phyloP scores from a whole-genome alignment of 1,139 yeast genomes.

The Geotrichum klebahnii region DNA sequence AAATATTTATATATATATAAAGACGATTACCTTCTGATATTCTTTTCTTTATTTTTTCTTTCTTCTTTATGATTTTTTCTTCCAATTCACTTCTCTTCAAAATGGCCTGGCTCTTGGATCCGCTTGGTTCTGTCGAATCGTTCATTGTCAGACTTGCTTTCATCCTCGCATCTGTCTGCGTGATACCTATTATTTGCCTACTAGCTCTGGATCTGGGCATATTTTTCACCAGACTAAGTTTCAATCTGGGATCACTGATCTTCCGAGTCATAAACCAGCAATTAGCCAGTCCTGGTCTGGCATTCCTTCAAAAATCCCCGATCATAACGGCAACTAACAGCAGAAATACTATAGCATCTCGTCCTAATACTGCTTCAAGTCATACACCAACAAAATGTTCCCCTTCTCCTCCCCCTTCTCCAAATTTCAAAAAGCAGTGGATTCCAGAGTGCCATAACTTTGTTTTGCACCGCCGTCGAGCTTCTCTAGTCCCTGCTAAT shows the following conservation, averaged over 20 bases:
- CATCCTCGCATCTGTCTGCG: conserved; percentile 3
- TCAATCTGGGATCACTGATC: too few species aligned
- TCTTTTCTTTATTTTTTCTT: background rate
- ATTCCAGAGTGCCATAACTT: too few species aligned
- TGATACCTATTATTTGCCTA: conserved; percentile 4
- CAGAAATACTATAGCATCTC: too few species aligned
- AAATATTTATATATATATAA: background rate
- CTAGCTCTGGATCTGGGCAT: conserved; percentile 5
- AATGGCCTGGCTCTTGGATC: conserved; percentile 7
- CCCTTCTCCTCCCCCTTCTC: too few species aligned
- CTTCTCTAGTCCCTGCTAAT: too few species aligned
- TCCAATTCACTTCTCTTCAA: background rate
- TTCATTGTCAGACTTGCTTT: background rate
- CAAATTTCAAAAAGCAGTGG: too few species aligned
- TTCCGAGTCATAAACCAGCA: background rate
- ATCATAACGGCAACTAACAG: too few species aligned
- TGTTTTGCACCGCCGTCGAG: too few species aligned
- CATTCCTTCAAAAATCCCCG: too few species aligned
- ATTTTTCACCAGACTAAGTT: background rate
- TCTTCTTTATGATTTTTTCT: background rate
- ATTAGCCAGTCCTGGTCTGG: background rate
- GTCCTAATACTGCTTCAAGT: too few species aligned
- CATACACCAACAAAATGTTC: too few species aligned
- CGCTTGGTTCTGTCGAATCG: background rate
- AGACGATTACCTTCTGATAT: too few species aligned